Conservation (phyloP, 352 stramenopile species). For the Lagenidium giganteum region DNA sequence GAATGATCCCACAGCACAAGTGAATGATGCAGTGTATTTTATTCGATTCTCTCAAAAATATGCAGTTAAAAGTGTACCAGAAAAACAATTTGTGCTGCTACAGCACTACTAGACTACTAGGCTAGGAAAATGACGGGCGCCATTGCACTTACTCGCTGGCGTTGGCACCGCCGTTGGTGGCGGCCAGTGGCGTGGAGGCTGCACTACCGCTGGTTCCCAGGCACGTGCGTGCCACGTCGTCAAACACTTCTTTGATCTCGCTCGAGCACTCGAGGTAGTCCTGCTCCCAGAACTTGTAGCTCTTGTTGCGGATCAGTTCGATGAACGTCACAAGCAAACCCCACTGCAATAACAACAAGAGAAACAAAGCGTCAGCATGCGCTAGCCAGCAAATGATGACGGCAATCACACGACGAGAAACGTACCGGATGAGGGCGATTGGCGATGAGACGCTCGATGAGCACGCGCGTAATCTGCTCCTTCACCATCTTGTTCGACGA, state of each 20-base stretch:
- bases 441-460: constrained; percentile 98
- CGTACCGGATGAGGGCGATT: constrained; percentile 95
- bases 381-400: constrained; percentile 1
- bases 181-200: not conserved
- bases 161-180: no score
- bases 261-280: constrained; percentile 97
- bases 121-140: no score
- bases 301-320: constrained; percentile 99
- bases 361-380: constrained; percentile 9
- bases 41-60: no score
- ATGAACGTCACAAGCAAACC: constrained; percentile 99
- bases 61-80: no score
- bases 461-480: constrained; percentile 97
- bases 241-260: constrained; percentile 99
- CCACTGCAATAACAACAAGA: constrained; percentile 55
- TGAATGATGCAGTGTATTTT: no score
- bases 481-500: constrained; percentile 95
- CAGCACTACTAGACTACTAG: no score
- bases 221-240: constrained; percentile 95
- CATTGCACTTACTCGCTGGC: no score
- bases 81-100: no score
- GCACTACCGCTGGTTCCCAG: constrained; percentile 47
- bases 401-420: constrained; percentile 7
- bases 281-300: constrained; percentile 99
- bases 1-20: no score